Evolutionary conservation across 495 filamentous ascomycete species (phyloP), one percentile per base, ranked within the genome.

Genomic region (Penicillium ucsense): DNA sequence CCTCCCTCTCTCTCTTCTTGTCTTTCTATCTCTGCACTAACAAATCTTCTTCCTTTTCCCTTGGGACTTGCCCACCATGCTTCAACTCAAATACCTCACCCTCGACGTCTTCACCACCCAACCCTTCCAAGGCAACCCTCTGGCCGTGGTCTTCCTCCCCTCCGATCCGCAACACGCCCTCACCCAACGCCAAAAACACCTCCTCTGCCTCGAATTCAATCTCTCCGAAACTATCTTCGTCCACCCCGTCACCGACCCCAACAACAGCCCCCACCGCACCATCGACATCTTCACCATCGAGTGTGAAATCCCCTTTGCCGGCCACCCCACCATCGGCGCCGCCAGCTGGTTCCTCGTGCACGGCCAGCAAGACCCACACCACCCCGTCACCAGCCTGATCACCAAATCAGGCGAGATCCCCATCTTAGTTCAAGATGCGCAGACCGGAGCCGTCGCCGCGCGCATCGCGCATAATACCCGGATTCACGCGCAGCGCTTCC

Each of bases 151-250:
- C 49, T 71, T 70, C 51, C 59, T 70, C 35, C 64, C 69, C 30
- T 54, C 59, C 36, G 40, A 56, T 11, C 44, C 46, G 31, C 38
- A 50, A 20, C 38, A 45, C 4, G 38, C 58, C 28, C 42, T 73
- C 33, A 62, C 62, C 35, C 66, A 71, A 36, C 40, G 33, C 42
- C 68, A 73, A 47, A 73, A 71, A 37, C 68, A 69, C 63, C 62
- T 54, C 38, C 82, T 94, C 34, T 79, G 86, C 3, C 55, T 61
- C 31, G 88, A 94, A 65, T 92, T 92, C 81, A 91, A 91, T 52
- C 74, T 88, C 53, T 88, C 85, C 4, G 88, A 92, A 57, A 90
- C 82, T 1, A 83, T 89, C 44, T 94, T 91, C 65, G 65, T 92
- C 9, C 78, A 88, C 52, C 58, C 61, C 20, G 49, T 42, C 3